phyloP scores from a whole-genome alignment of 768 basidiomycete genomes.

The Tylopilus plumbeoviolaceoides region DNA sequence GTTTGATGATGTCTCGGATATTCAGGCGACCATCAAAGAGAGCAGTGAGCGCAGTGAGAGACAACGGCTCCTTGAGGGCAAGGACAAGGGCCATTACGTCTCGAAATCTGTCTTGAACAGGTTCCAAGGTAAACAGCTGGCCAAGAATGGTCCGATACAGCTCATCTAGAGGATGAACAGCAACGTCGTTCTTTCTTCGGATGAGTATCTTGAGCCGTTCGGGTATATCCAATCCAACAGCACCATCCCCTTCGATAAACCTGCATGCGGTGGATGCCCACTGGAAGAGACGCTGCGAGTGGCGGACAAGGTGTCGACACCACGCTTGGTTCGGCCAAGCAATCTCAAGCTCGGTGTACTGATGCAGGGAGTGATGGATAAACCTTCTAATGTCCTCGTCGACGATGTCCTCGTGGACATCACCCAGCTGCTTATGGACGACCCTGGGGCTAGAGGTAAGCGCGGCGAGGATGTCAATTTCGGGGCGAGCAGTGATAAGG shows the following conservation, averaged over 20 bases:
- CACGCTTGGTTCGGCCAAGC: constrained; percentile 19
- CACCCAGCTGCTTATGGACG: constrained; percentile 13
- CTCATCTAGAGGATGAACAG: constrained; percentile 15
- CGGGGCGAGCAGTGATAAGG: constrained; percentile 26
- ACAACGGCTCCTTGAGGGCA: constrained; percentile 17
- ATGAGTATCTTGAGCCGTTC: constrained; percentile 16
- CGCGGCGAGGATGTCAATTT: constrained; percentile 19
- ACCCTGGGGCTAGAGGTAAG: constrained; percentile 5
- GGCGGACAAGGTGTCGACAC: constrained; percentile 19
- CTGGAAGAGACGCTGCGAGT: constrained; percentile 31
- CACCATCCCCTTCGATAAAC: constrained; percentile 21
- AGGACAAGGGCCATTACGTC: constrained; percentile 21
- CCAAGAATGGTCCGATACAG: constrained; percentile 18
- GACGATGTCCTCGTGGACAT: constrained; percentile 8
- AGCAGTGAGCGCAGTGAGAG: constrained; percentile 9
- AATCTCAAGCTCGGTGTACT: constrained; percentile 10
- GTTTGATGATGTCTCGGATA: constrained; percentile 15
- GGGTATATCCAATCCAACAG: constrained; percentile 7
- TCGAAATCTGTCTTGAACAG: constrained; percentile 10
- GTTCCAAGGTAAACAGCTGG: constrained; percentile 10
- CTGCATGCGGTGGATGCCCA: constrained; percentile 32
- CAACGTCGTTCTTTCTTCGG: neutral
- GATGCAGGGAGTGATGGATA: constrained; percentile 11
- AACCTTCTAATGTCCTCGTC: constrained; percentile 18
- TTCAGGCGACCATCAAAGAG: constrained; percentile 11